phyloP scores from a whole-genome alignment of 2,329 filamentous ascomycete genomes.

The Cladosporium sp. region DNA sequence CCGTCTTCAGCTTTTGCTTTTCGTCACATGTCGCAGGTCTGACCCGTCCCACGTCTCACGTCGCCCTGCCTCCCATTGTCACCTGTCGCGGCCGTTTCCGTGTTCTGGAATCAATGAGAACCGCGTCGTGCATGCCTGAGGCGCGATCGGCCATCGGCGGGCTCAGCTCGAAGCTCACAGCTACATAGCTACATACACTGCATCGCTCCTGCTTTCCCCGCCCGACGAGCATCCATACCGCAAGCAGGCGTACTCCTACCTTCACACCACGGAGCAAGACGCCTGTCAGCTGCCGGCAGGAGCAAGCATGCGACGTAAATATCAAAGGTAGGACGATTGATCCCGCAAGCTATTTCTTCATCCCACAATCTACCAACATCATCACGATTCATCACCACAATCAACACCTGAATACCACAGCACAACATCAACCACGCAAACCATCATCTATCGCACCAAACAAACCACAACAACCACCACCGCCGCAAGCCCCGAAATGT shows the following conservation, averaged over 20 bases:
- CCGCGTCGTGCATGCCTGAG: too few relatives aligned
- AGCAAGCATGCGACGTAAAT: neutral
- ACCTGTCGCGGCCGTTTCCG: too few relatives aligned
- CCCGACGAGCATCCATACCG: slow-evolving; percentile 4
- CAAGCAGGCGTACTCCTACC: neutral
- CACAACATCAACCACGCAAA: neutral
- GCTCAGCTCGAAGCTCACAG: neutral
- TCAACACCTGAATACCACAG: neutral
- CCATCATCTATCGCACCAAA: neutral
- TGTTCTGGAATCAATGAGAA: too few relatives aligned
- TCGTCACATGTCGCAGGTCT: slow-evolving; percentile 9
- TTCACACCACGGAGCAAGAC: neutral
- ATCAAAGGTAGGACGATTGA: too few relatives aligned
- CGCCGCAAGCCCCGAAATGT: slow-evolving; percentile 9
- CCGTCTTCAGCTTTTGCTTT: neutral
- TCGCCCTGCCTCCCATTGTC: neutral
- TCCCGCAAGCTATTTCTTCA: neutral
- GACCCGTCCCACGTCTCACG: slow-evolving; percentile 3
- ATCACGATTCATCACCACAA: neutral
- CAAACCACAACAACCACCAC: slow-evolving; percentile 4
- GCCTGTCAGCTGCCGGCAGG: slow-evolving; percentile 1
- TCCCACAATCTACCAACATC: neutral
- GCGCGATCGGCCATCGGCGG: too few relatives aligned
- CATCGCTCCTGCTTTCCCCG: slow-evolving; percentile 7
- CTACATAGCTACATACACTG: neutral